Evolutionary conservation across 2,329 filamentous ascomycete genomes (phyloP).

Genomic region (Penicillium occitanis): DNA sequence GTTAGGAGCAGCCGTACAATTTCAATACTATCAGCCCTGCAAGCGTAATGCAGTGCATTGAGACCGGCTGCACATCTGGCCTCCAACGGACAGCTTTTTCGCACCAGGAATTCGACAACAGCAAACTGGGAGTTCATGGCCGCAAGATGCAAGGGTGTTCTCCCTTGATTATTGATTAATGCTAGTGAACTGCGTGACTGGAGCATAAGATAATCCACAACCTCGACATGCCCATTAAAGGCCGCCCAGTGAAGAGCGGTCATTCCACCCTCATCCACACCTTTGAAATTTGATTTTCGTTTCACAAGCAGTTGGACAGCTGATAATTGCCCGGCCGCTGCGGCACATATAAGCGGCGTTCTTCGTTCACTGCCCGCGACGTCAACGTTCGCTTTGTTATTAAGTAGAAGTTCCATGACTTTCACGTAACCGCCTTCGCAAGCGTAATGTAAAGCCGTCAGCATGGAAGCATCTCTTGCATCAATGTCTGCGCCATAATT

Average conservation of each 20-base stretch:
- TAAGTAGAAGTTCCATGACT: conserved; percentile 33
- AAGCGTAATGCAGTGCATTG: conserved; percentile 42
- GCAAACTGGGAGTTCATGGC: conserved; percentile 38
- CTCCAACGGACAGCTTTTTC: conserved; percentile 34
- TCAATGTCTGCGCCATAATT: conserved; percentile 37
- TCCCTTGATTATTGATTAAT: conserved; percentile 31
- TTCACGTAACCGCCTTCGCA: conserved; percentile 33
- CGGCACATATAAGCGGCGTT: conserved; percentile 40
- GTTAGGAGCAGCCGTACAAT: conserved; percentile 36
- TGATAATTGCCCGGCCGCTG: conserved; percentile 31
- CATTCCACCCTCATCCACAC: conserved; percentile 36
- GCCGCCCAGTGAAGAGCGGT: conserved; percentile 42
- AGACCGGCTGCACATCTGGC: conserved; percentile 31
- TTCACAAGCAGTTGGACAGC: conserved; percentile 35
- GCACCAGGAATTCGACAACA: conserved; percentile 39
- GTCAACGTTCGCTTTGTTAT: conserved; percentile 36
- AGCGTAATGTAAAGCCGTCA: conserved; percentile 40
- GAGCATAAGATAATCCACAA: conserved; percentile 33
- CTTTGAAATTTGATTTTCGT: conserved; percentile 32
- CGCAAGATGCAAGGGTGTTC: conserved; percentile 40
- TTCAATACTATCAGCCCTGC: conserved; percentile 31
- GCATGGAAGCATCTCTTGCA: conserved; percentile 38
- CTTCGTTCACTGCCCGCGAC: conserved; percentile 30
- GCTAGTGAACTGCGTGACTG: conserved; percentile 32
- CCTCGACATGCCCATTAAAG: conserved; percentile 40